Base-by-base conservation (phyloP, 2,329 filamentous ascomycete species). In the Colletotrichum sp. region DNA sequence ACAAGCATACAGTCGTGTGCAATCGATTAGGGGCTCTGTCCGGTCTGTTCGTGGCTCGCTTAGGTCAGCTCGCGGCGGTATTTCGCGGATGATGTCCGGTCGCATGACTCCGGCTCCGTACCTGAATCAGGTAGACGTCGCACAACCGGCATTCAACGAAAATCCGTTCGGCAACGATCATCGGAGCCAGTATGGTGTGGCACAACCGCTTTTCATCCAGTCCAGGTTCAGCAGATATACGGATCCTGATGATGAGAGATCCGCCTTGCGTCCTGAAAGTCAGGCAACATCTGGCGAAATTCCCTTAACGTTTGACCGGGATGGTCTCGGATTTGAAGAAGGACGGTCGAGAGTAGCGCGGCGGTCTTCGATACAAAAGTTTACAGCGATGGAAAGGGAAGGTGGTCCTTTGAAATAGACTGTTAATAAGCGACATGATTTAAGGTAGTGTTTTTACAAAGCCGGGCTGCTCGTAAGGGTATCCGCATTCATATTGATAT, bases 211-310 rank as follows among this genome's bases (percentile, higher is more conserved):
- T 2, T 75, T 68, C 6, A 75, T 75, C 4, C 73, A 75, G 44
- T 73, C 73, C 15, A 59, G 73, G 4, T 75, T 75, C 16, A 75
- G 73, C 26, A 68, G 70, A 13, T 75, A 75, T 2, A 75, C 73
- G 8, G 73, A 75, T 22, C 70, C 59, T 2, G 73, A 73, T 1
- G 73, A 75, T 4, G 73, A 72, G 34, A 68, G 57, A 13, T 26
- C 57, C 2, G 24, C 32, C 0, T 13, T 75, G n/a, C 70, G 73
- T 5, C 73, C 73, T 15, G 70, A 75, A 1, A 75, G 73, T 6
- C 22, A 73, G 4, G 70, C 73, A 5, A 75, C 73, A 5, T 75
- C 73, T 22, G 73, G 73, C 10, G 73, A 75, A 34, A 75, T 75
- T 4, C 73, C 73, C 2, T 24, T 75, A 6, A 75, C 70, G 12